Conservation (phyloP, 179 eudicot genomes). For the Silene noctiflora region DNA sequence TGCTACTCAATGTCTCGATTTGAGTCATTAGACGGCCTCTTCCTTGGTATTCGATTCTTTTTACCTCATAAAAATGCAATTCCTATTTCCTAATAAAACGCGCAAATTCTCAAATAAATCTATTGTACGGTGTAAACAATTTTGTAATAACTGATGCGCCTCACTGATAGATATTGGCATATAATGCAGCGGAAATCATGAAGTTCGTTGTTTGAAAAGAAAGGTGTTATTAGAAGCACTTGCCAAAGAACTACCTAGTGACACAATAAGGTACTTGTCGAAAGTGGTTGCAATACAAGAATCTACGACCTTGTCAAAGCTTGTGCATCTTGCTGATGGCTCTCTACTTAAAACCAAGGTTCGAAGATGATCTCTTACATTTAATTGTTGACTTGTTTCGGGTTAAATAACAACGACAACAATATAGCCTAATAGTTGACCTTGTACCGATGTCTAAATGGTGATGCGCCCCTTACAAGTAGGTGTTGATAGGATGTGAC, state of each 20-base stretch:
- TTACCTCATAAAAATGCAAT: no score
- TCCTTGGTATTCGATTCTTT: no score
- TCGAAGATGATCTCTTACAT: background rate
- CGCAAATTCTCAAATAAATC: no score
- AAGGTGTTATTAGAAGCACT: slow-evolving; percentile 36
- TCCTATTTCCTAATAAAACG: no score
- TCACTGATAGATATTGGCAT: background rate
- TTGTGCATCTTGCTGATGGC: slow-evolving; percentile 33
- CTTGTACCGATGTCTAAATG: no score
- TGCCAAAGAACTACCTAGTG: slow-evolving; percentile 34
- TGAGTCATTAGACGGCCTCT: background rate
- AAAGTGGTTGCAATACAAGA: slow-evolving; percentile 34
- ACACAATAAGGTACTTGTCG: slow-evolving; percentile 34
- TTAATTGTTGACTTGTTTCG: no score
- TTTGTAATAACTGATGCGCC: no score
- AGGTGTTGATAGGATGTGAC: slow-evolving; percentile 52
- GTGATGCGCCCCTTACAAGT: background rate
- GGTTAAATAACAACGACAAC: no score
- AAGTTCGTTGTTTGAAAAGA: slow-evolving; percentile 36
- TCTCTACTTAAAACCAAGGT: slow-evolving; percentile 29
- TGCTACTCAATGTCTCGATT: background rate
- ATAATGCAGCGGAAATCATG: slow-evolving; percentile 30
- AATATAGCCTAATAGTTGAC: no score
- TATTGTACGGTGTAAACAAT: no score
- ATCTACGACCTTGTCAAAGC: slow-evolving; percentile 21